A percentile compares a stretch with the other conserved stretches of the same genome.
These are phyloP conservation scores for Ilyonectria robusta DNA, from an alignment of 2,329 filamentous ascomycete genomes.

Conservation along the genomic window DNA sequence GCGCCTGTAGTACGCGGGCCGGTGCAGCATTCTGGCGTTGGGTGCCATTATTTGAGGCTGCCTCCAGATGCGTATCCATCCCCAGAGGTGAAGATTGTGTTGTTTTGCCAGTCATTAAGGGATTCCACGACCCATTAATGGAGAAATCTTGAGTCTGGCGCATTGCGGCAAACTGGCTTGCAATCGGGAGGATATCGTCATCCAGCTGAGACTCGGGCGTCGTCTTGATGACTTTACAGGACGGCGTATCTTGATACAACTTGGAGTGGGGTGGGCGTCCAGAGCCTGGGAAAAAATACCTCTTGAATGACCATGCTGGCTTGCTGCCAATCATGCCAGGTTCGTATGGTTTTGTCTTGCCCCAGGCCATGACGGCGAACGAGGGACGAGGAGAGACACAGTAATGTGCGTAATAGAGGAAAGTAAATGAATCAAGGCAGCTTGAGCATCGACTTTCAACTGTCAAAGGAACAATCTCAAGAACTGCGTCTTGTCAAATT, in stretches of 20 bases:
- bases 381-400: neutral
- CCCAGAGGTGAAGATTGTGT: neutral
- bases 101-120: neutral
- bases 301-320: neutral
- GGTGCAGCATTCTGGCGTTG: neutral
- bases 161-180: neutral
- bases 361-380: neutral
- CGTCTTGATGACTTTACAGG: neutral
- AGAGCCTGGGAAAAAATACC: neutral
- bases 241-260: neutral
- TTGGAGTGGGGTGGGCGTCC: neutral
- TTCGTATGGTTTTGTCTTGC: neutral
- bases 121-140: neutral
- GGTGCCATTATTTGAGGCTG: neutral
- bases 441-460: neutral
- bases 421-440: too few species aligned
- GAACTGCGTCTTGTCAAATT: neutral
- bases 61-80: neutral
- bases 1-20: neutral
- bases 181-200: neutral
- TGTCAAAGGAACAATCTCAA: neutral
- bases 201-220: neutral
- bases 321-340: neutral
- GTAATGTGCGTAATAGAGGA: too few species aligned
- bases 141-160: neutral